Base-by-base conservation (phyloP, 2,329 filamentous ascomycete genomes). In the Penicillium sp. region DNA sequence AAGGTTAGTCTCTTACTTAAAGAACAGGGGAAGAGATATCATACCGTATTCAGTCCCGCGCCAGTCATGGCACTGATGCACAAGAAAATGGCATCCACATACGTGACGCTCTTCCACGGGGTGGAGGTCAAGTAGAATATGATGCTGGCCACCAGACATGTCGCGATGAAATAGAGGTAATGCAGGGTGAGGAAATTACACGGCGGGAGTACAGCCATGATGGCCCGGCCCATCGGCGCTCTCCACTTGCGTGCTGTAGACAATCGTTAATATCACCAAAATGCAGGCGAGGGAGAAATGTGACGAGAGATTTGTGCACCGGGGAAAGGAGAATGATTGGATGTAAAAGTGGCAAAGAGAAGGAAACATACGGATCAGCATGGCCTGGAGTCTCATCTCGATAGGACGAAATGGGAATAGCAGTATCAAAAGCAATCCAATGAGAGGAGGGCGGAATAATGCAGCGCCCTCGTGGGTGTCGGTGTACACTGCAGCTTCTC, bases 31-130 rank as follows among this genome's bases (percentile, higher is more conserved):
- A 33, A 12, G 30, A 7, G 2, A 33, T 12, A 51, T 2, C 68
- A 19, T 74, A 77, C 84, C 1, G 88, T 89, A 68, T 90, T 91
- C 60, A 91, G 78, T 0, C 89, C 89, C 7, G 88, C 85, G 57
- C 86, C 82, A 7, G 88, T 90, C 79, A 91, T 88, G 47, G 88
- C 88, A 59, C 86, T 89, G 44, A 88, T 81, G 55, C 85, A 84
- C 56, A 91, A 75, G 72, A 91, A 91, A 17, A 91, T 74, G n/a
- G 85, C 83, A 71, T 91, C 88, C 40, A 83, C 82, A 74, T 88
- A 91, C 50, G 78, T 76, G 54, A 91, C 80, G 64, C 80, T 84
- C 56, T 77, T 73, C 19, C 75, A 71, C 0, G 86, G 84, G 1
- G 80, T 80, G 0, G 85, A 86, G 0, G 83, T 80, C 9, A 80